Evolutionary conservation across 495 filamentous ascomycete genomes (phyloP), one percentile per base, ranked within the genome.

Genomic region (Penicillium herquei): DNA sequence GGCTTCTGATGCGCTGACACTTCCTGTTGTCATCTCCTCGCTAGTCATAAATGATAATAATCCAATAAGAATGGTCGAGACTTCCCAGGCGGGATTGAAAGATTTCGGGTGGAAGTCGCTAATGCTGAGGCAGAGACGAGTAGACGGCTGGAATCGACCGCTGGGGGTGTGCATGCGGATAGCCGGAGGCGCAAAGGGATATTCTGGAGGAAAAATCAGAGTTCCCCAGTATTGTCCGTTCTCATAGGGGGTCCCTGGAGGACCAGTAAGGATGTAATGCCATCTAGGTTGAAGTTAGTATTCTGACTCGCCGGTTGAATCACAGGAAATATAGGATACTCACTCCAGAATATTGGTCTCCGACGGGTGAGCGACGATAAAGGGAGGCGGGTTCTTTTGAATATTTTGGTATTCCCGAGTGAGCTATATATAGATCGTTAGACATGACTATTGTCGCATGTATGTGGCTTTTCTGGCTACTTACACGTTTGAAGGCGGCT

Each of bases 11-110:
- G 87, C 90, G 34, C 85, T 85, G n/a, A 98, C 84, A 39, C 86
- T 90, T 4, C 94, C 94, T 1, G 95, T 98, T 1, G 94, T 98
- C 92, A 98, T 97, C 74, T 98, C 94, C 65, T 98, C 93, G 56
- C 88, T 90, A 3, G 93, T 98, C 94, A 98, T 98, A 71, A 98
- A 98, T 39, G 87, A 92, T 52, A 97, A 79, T 14, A 98, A 78
- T 39, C 94, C 94, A 56, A 96, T 96, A 16, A 98, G 78, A 62
- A 98, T 98, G 3, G 94, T 98, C 41, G 86, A 91, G 10, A 98
- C 94, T 62, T 96, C 91, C 94, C 94, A 98, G n/a, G 94, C 92
- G 9, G 94, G 94, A 67, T 98, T 98, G 81, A 98, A 98, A 39
- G 88, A 92, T 63, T 92, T 92, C 0, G 94, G 94, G 69, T 98